Evolutionary conservation across 2,329 filamentous ascomycete species (phyloP), one percentile per base, ranked within the genome.

Genomic region (Colletotrichum zoysiae): DNA sequence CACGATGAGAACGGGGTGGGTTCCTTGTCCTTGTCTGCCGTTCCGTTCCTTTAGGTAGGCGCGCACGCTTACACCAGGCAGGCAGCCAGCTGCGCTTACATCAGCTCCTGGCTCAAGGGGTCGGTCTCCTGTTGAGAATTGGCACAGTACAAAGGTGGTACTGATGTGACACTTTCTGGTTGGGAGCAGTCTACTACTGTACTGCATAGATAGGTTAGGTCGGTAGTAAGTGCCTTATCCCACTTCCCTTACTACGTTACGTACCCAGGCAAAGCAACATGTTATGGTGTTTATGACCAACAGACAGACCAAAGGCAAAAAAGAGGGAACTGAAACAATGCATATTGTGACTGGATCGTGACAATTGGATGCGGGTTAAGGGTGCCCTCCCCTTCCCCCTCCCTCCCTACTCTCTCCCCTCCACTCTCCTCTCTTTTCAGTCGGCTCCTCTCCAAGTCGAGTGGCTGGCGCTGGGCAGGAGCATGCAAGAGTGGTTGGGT

Each of bases 1-100:
- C 23, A 23, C 38, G 38, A 53, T 56, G 7, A 8, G 42, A 51
- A 35, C 18, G 50, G 23, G 53, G 35, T 59, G 35, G 30, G 23
- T 46, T 26, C 48, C 65, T 38, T 67, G 40, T 46, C 64, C 64
- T 44, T 61, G 64, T 50, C 30, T 42, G 33, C 14, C 44, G 33
- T 51, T 50, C 53, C 63, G 30, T 16, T 50, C 50, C 9, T 40
- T 16, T 42, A 42, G 26, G 48, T 4, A 23, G 55, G n/a, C 35
- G n/a, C 26, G 14, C 3, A 26, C 40, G 64, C 64, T 61, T 67
- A 53, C 55, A 18, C 57, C 40, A 50, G 59, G 23, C 7, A 33
- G 59, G 23, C 5, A 23, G 44, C 3, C 9, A n/a, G 44, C 44
- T 46, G 44, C 35, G 26, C 55, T 60, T 60, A 60, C 40, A 42